Percentiles rank a stretch among this genome's conserved stretches.
phyloP scores from a whole-genome alignment of 352 stramenopile genomes.

The Pelagophyceae sp. region DNA sequence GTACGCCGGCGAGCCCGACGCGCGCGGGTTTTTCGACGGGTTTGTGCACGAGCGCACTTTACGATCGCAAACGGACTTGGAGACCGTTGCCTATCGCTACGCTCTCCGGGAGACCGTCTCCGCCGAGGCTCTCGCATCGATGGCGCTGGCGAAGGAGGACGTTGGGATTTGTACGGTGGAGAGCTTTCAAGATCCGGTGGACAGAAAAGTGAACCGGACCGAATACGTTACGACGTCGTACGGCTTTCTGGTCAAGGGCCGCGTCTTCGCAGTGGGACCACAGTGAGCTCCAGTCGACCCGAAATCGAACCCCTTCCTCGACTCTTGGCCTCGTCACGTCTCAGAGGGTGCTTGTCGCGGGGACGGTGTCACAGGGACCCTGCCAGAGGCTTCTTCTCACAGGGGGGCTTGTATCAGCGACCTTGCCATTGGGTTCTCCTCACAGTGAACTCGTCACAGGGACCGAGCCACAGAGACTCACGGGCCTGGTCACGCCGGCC shows the following conservation, averaged over 20 bases:
- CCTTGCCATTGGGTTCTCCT: no score
- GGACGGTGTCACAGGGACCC: no score
- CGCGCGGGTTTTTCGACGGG: constrained; percentile 6
- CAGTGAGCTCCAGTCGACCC: no score
- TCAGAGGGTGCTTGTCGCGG: no score
- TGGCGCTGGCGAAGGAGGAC: background rate
- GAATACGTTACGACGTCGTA: background rate
- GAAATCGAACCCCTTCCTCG: no score
- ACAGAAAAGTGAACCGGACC: background rate
- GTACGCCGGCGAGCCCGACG: background rate
- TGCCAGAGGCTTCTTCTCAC: no score
- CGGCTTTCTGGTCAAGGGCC: background rate
- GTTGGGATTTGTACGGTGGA: background rate
- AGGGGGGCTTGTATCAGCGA: no score
- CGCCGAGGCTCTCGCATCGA: background rate
- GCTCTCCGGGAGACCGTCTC: background rate
- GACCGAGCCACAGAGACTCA: no score
- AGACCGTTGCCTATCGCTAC: background rate
- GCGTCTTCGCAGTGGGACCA: no score
- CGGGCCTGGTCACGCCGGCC: no score
- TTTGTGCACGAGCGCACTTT: background rate
- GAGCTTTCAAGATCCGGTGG: background rate
- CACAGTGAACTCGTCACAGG: no score
- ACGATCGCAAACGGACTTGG: background rate
- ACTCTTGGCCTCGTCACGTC: no score